A percentile compares a stretch with the other conserved stretches of the same genome.
Conservation (phyloP, 768 basidiomycete species). For the Suillus brevipes region DNA sequence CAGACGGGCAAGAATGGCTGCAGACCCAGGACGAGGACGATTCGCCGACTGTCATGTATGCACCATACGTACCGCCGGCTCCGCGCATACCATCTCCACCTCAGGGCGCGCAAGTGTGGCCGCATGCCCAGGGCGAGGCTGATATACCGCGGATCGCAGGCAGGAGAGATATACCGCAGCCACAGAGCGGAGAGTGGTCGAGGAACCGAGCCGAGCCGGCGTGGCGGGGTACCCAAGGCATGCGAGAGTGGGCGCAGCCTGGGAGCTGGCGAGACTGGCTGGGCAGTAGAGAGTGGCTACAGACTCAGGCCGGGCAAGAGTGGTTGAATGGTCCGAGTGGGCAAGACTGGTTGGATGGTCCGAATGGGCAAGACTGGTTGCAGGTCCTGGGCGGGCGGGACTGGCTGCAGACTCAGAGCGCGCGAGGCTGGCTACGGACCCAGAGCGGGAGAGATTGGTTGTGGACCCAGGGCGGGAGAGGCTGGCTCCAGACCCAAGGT, state of each 20-base stretch:
- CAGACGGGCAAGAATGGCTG: neutral
- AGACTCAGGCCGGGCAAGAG: neutral
- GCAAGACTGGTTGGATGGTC: too few relatives aligned
- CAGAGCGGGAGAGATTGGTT: neutral
- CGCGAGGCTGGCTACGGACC: too few relatives aligned
- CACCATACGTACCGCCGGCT: neutral
- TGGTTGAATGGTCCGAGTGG: neutral
- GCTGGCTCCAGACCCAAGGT: neutral
- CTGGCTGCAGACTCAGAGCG: neutral
- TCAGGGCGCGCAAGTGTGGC: neutral
- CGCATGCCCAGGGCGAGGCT: too few relatives aligned
- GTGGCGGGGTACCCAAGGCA: neutral
- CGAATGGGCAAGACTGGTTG: too few relatives aligned
- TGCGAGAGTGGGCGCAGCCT: neutral
- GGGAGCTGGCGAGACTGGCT: neutral
- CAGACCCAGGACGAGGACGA: neutral
- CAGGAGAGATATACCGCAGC: neutral
- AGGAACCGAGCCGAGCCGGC: neutral
- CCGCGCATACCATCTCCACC: neutral
- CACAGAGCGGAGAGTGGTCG: neutral
- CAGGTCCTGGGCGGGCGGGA: too few relatives aligned
- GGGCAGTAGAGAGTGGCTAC: neutral
- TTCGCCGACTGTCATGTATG: neutral
- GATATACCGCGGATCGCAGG: neutral
- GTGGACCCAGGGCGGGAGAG: neutral